Evolutionary conservation across 2,329 filamentous ascomycete species (phyloP), one percentile per base, ranked within the genome.

Genomic region (Paraphoma chrysanthemicola): DNA sequence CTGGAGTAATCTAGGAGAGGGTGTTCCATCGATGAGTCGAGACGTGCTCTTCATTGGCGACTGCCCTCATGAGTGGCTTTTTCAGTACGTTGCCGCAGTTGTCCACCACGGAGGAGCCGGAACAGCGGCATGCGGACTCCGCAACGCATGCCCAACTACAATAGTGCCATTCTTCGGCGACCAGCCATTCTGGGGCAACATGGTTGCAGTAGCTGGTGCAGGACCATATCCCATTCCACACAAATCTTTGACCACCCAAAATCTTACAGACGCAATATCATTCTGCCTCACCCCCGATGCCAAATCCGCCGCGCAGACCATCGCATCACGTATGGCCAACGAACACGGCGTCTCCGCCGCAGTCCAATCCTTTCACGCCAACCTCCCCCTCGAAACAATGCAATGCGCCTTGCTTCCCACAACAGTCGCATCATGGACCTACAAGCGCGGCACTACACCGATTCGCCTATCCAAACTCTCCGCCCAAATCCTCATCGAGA

Each of bases 31-130:
- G 10, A 17, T 57, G 2, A 46, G 44, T 1, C 48, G 73, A 75
- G 41, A 75, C 83, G 29, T 82, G 79, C 56, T 85, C 78, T 70
- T 72, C 86, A 23, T 69, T 18, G 91, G 89, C 18, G 93, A 93
- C 68, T 88, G 89, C 44, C 91, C 91, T 0, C 92, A 96, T 62
- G 92, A 95, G 75, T 96, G 92, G 92, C 79, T 96, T 0, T 96
- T 96, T 73, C 82, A 91, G 59, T 86, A 84, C 42, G 91, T 95
- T 1, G 88, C 90, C 0, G 88, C 86, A 41, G 91, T 96, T 1
- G 88, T 93, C 4, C 92, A 96, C 68, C 92, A 95, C 59, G 92
- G 92, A 14, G 92, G 92, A 53, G 92, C 92, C 3, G 92, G 92
- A n/a, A 96, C 92, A 1, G 93, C 91, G 0, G 91, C 92, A 0